Evolutionary conservation across 2,329 filamentous ascomycete genomes (phyloP), one percentile per base, ranked within the genome.

Genomic region (Macroventuria anomochaeta): DNA sequence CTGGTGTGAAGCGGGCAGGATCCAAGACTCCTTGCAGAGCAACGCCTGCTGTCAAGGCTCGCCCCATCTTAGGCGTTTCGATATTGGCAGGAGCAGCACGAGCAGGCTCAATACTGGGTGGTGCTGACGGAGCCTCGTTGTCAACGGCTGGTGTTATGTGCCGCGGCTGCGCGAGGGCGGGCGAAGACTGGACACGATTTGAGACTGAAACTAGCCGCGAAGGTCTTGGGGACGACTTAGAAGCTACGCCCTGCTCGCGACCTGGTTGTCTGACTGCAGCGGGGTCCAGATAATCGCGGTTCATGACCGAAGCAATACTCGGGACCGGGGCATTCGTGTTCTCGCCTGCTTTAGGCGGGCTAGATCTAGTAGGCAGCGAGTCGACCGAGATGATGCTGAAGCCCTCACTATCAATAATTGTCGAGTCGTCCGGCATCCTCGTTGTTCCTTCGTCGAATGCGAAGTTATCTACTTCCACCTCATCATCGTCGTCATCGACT

Each of bases 331-430:
- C 42, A 7, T 37, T 58, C 2, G 51, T 53, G 1, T 18, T 38
- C 3, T 56, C 47, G 15, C 56, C 46, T 21, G 46, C 46, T 41
- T 65, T 60, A 11, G 57, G 53, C 11, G 72, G 70, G 38, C 67
- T 72, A n/a, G 62, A 65, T 10, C 58, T 67, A 34, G 70, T 74
- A 25, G 75, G 75, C 26, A 82, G 59, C 1, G 79, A 80, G 29
- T 80, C 76, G 10, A 80, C 68, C 2, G 79, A 80, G 1, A 82
- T 73, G 75, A 82, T 80, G 52, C 77, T 82, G 63, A 82, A 81
- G 46, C 77, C 78, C 58, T 81, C 79, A 55, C 79, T 80, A 36
- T 78, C 72, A 7, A 77, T 65, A n/a, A 80, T 69, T 0, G 79
- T 81, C 8, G 75, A 72, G 32, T 81, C 79, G 18, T 79, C 79